Conservation (phyloP, 75 land plant species). For the Larix kaempferi region DNA sequence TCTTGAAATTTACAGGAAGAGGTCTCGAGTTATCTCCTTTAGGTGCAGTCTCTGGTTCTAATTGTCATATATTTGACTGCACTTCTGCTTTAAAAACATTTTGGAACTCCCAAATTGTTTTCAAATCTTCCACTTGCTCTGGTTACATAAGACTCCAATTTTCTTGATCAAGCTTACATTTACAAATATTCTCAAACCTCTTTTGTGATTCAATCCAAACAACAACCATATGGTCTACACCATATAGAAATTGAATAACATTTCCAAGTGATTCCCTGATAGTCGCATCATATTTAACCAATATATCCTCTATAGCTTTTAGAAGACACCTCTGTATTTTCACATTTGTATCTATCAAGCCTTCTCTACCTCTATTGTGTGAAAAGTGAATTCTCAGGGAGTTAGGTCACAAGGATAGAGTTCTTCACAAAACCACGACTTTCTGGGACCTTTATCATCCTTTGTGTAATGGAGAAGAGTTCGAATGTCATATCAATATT, state of each 20-base stretch:
- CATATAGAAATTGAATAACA: slow-evolving; percentile 98
- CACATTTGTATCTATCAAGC: slow-evolving; percentile 98
- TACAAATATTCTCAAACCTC: slow-evolving; percentile 67
- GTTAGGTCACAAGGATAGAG: slow-evolving; percentile 88
- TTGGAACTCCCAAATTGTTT: too few relatives aligned
- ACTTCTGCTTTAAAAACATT: slow-evolving; percentile 97
- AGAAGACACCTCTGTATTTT: slow-evolving; percentile 98
- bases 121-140: slow-evolving; percentile 91
- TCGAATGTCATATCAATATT: too few relatives aligned
- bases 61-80: slow-evolving; percentile 68
- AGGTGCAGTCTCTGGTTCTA: slow-evolving; percentile 87
- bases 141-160: slow-evolving; percentile 90
- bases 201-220: slow-evolving; percentile 92
- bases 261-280: slow-evolving; percentile 93
- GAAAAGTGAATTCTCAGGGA: slow-evolving; percentile 97
- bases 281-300: slow-evolving; percentile 99
- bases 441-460: too few relatives aligned
- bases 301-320: slow-evolving; percentile 99
- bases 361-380: slow-evolving; percentile 99
- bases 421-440: too few relatives aligned
- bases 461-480: too few relatives aligned
- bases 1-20: slow-evolving; percentile 85
- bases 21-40: slow-evolving; percentile 80
- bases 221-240: slow-evolving; percentile 99
- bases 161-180: too few relatives aligned